Base-by-base conservation (phyloP, 1,139 yeast species). In the Blastobotrys raffinosifermentans region DNA sequence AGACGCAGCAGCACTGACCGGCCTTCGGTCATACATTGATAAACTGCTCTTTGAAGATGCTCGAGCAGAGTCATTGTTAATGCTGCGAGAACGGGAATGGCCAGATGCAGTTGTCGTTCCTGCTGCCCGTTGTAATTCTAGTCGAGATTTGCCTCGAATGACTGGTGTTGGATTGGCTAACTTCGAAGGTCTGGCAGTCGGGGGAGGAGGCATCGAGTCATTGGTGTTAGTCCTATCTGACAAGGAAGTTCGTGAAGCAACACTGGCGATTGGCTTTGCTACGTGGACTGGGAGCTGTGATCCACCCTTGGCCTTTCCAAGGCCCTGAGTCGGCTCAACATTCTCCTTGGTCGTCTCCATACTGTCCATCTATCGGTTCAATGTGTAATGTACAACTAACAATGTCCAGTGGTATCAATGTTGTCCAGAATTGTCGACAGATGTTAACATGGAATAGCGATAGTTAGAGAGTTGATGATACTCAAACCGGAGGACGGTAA, bases 151-250 rank as follows among this genome's bases (percentile, higher is more conserved):
- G 2, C 37, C 31, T 4, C 15, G 27, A 19, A 19, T 19, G 4
- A 4, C 19, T 11, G 29, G 3, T 16, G 30, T n/a, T n/a, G n/a
- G n/a, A n/a, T n/a, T n/a, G n/a, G n/a, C n/a, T n/a, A n/a, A n/a
- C n/a, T n/a, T n/a, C n/a, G n/a, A n/a, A n/a, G n/a, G n/a, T 4
- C 26, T 20, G 14, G 14, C 26, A 6, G 10, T 11, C 7, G 35
- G 21, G 19, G 41, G 42, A 8, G 42, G 42, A n/a, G 34, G 39
- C 42, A 39, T 39, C 8, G 19, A 32, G 13, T 29, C 18, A 30
- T 25, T 20, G 13, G 20, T 32, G 11, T 34, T 33, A 3, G 38
- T 23, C 20, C 41, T 35, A 20, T 38, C 41, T 19, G 34, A 35
- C 20, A 38, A 22, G n/a, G 33, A 25, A 26, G 31, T 32, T 25